Percentiles rank a stretch among this genome's conserved stretches.
Conservation (phyloP, 208 protist species). For the Leishmania martiniquensis region DNA sequence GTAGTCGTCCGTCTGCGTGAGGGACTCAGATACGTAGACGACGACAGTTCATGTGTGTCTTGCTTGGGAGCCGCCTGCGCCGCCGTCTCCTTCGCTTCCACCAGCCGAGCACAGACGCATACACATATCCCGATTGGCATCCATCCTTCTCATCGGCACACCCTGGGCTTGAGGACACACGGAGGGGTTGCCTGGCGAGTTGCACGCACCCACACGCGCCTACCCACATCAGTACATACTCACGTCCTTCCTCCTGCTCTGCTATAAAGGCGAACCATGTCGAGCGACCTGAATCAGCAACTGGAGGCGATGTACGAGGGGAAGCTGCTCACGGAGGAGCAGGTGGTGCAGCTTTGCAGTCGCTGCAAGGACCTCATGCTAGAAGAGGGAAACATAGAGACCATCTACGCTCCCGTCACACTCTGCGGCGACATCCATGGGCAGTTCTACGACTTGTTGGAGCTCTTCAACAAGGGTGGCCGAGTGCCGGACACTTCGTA, state of each 20-base stretch:
- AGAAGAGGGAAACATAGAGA: constrained; percentile 96
- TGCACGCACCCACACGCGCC: not conserved
- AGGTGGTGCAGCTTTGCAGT: constrained; percentile 89
- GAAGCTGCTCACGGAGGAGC: constrained; percentile 91
- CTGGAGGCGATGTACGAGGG: constrained; percentile 87
- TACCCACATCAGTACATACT: not conserved
- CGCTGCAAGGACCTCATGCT: constrained; percentile 91
- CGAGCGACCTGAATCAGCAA: constrained; percentile 60
- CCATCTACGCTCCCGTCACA: constrained; percentile 96
- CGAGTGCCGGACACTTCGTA: constrained; percentile 84
- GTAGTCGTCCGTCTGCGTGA: not conserved
- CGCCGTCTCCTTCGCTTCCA: not conserved
- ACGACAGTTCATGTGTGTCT: not conserved
- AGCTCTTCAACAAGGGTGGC: constrained; percentile 97
- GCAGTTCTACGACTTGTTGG: constrained; percentile 98
- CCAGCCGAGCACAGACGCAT: not conserved
- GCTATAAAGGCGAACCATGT: constrained; percentile 19
- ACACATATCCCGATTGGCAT: not conserved
- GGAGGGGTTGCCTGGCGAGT: not conserved
- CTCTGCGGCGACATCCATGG: constrained; percentile 99
- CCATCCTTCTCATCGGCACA: not conserved
- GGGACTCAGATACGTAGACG: not conserved
- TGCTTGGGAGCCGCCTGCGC: not conserved
- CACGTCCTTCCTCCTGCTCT: not conserved
- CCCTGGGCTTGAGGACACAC: not conserved